These are phyloP conservation scores for Botryobasidium botryosum DNA, from an alignment of 768 basidiomycete species.

Conservation along the genomic window DNA sequence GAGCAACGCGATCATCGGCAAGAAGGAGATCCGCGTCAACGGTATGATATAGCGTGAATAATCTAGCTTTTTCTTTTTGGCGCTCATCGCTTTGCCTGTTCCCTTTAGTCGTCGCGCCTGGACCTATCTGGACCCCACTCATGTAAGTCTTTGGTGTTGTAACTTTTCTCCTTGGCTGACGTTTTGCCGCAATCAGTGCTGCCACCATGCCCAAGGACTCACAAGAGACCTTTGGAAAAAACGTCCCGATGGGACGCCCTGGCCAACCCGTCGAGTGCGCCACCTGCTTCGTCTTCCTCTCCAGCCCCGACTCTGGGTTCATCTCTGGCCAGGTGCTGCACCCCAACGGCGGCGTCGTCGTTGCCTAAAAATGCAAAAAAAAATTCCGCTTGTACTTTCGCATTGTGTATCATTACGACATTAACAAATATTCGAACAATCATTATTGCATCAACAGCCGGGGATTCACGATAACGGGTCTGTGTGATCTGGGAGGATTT, in stretches of 20 bases:
- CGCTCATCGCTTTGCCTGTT: constrained; percentile 10
- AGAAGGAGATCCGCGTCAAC: constrained; percentile 33
- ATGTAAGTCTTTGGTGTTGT: constrained; percentile 13
- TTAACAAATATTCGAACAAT: no score
- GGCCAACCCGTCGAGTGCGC: constrained; percentile 37
- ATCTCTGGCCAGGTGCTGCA: constrained; percentile 21
- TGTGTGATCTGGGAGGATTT: no score
- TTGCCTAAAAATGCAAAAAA: no score
- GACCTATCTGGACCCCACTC: constrained; percentile 34
- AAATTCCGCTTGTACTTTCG: no score
- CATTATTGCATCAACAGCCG: no score
- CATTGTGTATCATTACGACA: no score
- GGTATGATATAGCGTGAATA: no score
- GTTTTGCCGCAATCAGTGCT: constrained; percentile 11
- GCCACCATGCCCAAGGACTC: constrained; percentile 24
- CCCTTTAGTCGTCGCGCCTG: constrained; percentile 23
- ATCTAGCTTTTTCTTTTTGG: constrained; percentile 4
- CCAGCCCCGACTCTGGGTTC: constrained; percentile 30
- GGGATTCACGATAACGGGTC: no score
- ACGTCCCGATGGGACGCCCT: constrained; percentile 29
- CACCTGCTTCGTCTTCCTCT: constrained; percentile 31
- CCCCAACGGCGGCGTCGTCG: constrained; percentile 12
- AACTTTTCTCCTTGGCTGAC: background rate
- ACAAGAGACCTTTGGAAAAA: constrained; percentile 20
- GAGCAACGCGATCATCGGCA: constrained; percentile 33